A percentile compares a stretch with the other conserved stretches of the same genome.
These are phyloP conservation scores for Tricladium varicosporioides DNA, from an alignment of 2,329 filamentous ascomycete genomes.

Conservation along the genomic window DNA sequence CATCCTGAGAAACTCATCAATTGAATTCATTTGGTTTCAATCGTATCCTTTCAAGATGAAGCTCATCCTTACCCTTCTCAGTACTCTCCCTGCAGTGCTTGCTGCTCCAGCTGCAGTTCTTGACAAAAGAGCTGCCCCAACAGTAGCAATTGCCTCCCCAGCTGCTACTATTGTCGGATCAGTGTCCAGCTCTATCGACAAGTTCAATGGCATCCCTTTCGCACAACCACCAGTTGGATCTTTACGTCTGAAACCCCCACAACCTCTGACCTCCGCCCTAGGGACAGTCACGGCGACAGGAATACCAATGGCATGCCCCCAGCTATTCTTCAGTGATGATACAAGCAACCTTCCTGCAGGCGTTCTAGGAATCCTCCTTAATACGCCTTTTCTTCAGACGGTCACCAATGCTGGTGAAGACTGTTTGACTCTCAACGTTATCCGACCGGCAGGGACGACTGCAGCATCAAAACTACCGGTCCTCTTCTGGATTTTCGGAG, in stretches of 20 bases:
- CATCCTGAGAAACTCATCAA: background rate
- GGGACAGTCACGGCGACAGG: slow-evolving; percentile 62
- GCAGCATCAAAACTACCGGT: slow-evolving; percentile 60
- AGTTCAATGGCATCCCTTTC: slow-evolving; percentile 63
- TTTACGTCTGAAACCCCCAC: slow-evolving; percentile 68
- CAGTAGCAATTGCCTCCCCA: slow-evolving; percentile 10
- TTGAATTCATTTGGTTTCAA: background rate
- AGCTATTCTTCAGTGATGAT: slow-evolving; percentile 61
- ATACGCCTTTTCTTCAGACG: slow-evolving; percentile 56
- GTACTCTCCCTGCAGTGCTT: slow-evolving; percentile 2
- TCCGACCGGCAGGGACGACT: slow-evolving; percentile 55
- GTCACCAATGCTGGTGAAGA: slow-evolving; percentile 58
- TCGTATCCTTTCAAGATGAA: slow-evolving; percentile 5
- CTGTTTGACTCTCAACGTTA: slow-evolving; percentile 60
- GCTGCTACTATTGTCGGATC: slow-evolving; percentile 18
- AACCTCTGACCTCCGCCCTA: slow-evolving; percentile 53
- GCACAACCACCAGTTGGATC: slow-evolving; percentile 65
- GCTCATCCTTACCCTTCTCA: slow-evolving; percentile 1
- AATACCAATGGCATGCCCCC: slow-evolving; percentile 63
- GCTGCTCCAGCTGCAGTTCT: slow-evolving; percentile 4
- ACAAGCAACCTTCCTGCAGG: slow-evolving; percentile 38
- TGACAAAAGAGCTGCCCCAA: slow-evolving; percentile 6
- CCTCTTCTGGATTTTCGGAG: slow-evolving; percentile 69
- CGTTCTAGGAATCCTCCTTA: slow-evolving; percentile 49
- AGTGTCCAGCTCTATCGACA: background rate